Base-by-base conservation (phyloP, 2,329 filamentous ascomycete species). In the Lasiodiplodia citricola region DNA sequence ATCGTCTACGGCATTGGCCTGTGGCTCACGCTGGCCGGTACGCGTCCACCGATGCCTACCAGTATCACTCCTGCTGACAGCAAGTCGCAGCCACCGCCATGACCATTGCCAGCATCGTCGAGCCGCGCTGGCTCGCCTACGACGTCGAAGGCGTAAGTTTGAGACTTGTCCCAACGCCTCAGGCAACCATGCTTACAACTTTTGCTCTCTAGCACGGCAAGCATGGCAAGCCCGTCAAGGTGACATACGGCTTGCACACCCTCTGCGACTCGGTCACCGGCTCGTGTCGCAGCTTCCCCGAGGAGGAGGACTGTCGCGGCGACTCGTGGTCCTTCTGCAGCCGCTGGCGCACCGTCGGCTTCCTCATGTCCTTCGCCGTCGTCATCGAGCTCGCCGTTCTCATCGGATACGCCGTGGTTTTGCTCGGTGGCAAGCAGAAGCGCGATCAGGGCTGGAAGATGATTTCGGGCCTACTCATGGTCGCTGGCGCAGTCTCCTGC, bases 281-380 rank as follows among this genome's bases (percentile, higher is more conserved):
- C 62, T 78, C 78, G 71, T 94, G 92, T 79, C 83, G 84, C 28
- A 81, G 83, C 38, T 96, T 94, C 79, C 93, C 93, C 3, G 84
- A 86, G 71, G 82, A 86, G 66, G 84, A 87, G 68, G 90, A 93
- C 77, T 95, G 92, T 80, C 82, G 83, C 67, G 86, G 85, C 73
- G 87, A 88, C 65, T 87, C 90, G 73, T 86, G 88, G 64, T 88
- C 90, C 75, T 97, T 98, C 82, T 98, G 96, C 84, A 91, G 90
- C 74, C 91, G 96, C 86, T 99, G 95, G 95, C 88, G 92, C 69
- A 93, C 90, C 31, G 90, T 93, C 44, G 94, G 92, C 28, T 98
- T 97, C 81, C 81, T 97, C 72, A 93, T 97, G 83, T 92, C 90
- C 65, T 92, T 97, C 74, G 87, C 92, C 8, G 88, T 93, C 47